phyloP scores from a whole-genome alignment of 139 green algal species.

The Gonium pectorale region DNA sequence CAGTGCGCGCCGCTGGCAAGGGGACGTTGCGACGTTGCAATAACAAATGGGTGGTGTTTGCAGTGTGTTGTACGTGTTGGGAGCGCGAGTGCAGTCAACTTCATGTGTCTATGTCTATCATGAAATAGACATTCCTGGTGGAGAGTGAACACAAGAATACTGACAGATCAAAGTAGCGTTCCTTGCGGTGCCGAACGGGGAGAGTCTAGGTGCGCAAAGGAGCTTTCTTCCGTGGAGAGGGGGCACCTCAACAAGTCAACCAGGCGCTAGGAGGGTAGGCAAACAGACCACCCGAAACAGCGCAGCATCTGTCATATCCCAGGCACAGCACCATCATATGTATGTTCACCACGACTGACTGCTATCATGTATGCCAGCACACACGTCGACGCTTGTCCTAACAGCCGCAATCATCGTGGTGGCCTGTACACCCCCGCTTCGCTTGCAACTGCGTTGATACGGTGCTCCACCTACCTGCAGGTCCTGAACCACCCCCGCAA shows the following conservation, averaged over 20 bases:
- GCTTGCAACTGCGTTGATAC: constrained; percentile 14
- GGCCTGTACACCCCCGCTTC: neutral
- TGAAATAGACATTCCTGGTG: neutral
- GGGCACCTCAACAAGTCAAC: neutral
- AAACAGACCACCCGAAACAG: no score
- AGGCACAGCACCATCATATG: constrained; percentile 1
- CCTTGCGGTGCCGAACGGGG: no score
- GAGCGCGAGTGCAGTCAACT: no score
- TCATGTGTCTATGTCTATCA: no score
- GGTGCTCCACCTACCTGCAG: neutral
- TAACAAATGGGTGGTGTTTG: neutral
- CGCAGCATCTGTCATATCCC: constrained; percentile 1
- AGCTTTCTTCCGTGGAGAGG: no score
- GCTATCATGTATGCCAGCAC: constrained; percentile 12
- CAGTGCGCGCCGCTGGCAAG: neutral
- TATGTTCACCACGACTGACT: neutral
- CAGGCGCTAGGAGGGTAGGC: neutral
- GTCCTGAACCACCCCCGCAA: no score
- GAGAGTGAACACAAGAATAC: no score
- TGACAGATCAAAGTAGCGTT: no score
- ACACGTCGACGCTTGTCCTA: neutral
- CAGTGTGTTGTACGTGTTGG: neutral
- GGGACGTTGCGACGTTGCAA: neutral
- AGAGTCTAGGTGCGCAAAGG: no score
- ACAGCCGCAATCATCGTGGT: constrained; percentile 14